Evolutionary conservation across 139 green algal genomes (phyloP), one percentile per base, ranked within the genome.

Genomic region (Diplosphaera chodatii): DNA sequence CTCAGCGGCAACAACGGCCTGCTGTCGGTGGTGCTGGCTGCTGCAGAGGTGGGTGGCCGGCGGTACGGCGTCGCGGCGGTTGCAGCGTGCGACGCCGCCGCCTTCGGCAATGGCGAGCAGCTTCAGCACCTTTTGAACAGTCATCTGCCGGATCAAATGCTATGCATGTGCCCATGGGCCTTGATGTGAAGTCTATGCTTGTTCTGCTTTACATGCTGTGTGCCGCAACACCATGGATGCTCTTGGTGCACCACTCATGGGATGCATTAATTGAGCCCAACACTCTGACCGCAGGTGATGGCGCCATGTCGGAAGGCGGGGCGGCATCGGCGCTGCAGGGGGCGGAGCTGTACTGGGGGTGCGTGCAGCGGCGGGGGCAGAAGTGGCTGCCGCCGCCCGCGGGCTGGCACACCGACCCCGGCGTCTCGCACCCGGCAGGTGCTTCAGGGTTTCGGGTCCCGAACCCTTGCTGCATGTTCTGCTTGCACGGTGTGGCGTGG

Each of bases 401-500:
- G 59, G 79, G 79, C 62, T 84, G 79, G 79, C 75, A 78, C 30
- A 84, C 79, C 0, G 67, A 66, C 33, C 79, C 79, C 20, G 41
- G 74, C 48, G 64, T 69, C 22, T 84, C 79, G 3, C 31, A 75
- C 28, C 55, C 70, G 34, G 75, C 69, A 63, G 71, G 79, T 83
- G 32, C 37, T 20, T n/a, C n/a, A n/a, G n/a, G n/a, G n/a, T n/a
- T n/a, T n/a, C n/a, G 65, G 65, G 21, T 33, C 8, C 6, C 33
- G 67, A 37, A 32, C 4, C 21, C 4, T 56, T 32, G 30, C 29
- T 18, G 6, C 27, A 13, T n/a, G 13, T 55, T 66, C 25, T 32
- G 29, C 8, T 22, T 56, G 29, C 28, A 55, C 30, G 6, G 20
- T 40, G 20, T 34, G 5, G n/a, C n/a, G n/a, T n/a, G n/a, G n/a